Evolutionary conservation across 164 flowering plant species (phyloP), one percentile per base, ranked within the genome.

Genomic region (Liriodendron chinense): DNA sequence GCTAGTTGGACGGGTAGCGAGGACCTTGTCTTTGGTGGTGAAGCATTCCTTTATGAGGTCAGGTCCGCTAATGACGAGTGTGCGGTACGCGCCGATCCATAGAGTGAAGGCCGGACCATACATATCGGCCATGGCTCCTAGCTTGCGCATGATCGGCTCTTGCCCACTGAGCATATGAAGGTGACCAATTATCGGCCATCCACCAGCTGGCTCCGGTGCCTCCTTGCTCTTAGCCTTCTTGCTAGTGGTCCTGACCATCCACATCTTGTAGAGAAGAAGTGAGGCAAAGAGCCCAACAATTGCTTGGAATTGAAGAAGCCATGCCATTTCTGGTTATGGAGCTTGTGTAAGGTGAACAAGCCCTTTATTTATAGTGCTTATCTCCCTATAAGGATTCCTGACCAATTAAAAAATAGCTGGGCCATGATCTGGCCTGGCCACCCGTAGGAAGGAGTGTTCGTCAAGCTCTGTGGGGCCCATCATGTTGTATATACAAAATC

Each of bases 21-120:
- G 28, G 65, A 25, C 69, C 71, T 25, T 65, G 61, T 76, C 82
- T 23, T 76, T 64, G 28, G 23, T 71, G 18, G 80, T 77, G 74
- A 76, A 74, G 59, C 82, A 80, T 43, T 80, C 82, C 77, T 71
- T 77, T 12, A 77, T 80, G 13, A 67, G 20, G 49, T 80, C 75
- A 50, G 47, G 26, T 68, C 59, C 62, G 43, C 78, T 74, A 47
- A 80, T 70, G 26, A 80, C 80, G 1, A 80, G n/a, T 2, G 71
- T 34, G 4, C 69, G 77, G 9, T 14, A 73, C 22, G 63, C 12
- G 18, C 83, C 80, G 3, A 77, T 50, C 20, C 75, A 16, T 22
- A 80, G 20, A 2, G 26, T 71, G 67, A 80, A 74, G 2, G 57
- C 68, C 7, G 80, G 83, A 25, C 80, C 80, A 1, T 61, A 70